Percentiles rank a stretch among this genome's conserved stretches.
Conservation (phyloP, 2,329 filamentous ascomycete species). For the Thielaviopsis punctulata region DNA sequence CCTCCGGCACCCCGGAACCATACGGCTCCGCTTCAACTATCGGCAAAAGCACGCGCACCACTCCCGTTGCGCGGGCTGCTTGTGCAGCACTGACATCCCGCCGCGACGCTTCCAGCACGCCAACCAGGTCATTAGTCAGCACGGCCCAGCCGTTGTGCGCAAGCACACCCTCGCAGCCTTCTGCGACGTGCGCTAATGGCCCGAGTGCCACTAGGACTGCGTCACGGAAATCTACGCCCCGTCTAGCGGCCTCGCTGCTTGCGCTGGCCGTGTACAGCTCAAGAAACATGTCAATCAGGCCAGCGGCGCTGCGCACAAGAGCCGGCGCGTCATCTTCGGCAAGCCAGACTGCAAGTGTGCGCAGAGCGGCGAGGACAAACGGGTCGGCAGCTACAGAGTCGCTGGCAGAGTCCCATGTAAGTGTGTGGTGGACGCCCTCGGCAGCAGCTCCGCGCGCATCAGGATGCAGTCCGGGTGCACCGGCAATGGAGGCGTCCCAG, state of each 20-base stretch:
- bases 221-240: slow-evolving; percentile 34
- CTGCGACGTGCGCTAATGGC: slow-evolving; percentile 32
- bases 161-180: slow-evolving; percentile 31
- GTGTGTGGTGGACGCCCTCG: slow-evolving; percentile 28
- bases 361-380: slow-evolving; percentile 39
- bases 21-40: slow-evolving; percentile 29
- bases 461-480: slow-evolving; percentile 42
- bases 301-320: slow-evolving; percentile 37
- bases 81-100: slow-evolving; percentile 15
- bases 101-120: slow-evolving; percentile 21
- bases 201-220: slow-evolving; percentile 43
- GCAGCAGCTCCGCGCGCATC: slow-evolving; percentile 30
- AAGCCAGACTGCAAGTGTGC: slow-evolving; percentile 47
- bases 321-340: slow-evolving; percentile 47
- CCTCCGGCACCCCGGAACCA: slow-evolving; percentile 26
- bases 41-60: slow-evolving; percentile 36
- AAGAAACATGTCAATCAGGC: slow-evolving; percentile 45
- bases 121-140: slow-evolving; percentile 31
- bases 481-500: slow-evolving; percentile 50
- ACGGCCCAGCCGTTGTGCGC: slow-evolving; percentile 36
- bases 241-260: slow-evolving; percentile 10
- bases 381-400: slow-evolving; percentile 34
- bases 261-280: slow-evolving; percentile 34
- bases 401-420: slow-evolving; percentile 41
- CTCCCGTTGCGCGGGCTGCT: slow-evolving; percentile 33